Evolutionary conservation across 2,329 filamentous ascomycete species (phyloP).

Genomic region (Setomelanomma holmii): DNA sequence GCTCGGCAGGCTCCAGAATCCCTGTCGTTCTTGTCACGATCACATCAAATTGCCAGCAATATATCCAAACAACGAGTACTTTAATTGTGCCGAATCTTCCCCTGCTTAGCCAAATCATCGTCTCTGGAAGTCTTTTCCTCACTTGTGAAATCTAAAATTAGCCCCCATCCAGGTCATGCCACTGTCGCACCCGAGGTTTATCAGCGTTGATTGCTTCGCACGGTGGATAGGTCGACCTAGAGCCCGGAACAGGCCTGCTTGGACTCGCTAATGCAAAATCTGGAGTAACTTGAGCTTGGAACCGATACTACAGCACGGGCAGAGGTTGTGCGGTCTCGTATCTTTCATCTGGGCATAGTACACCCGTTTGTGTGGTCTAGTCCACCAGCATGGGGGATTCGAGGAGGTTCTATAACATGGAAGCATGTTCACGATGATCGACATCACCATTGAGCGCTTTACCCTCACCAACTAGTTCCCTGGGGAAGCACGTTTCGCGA

Average conservation of each 20-base stretch:
- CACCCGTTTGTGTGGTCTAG: conserved; percentile 18
- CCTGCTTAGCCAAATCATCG: conserved; percentile 29
- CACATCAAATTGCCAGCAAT: conserved; percentile 42
- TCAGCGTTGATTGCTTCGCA: conserved; percentile 26
- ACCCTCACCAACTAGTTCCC: conserved; percentile 7
- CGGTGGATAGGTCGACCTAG: conserved; percentile 30
- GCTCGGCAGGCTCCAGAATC: conserved; percentile 36
- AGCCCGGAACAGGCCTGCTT: conserved; percentile 29
- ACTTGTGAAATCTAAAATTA: conserved; percentile 18
- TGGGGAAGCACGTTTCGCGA: conserved; percentile 5
- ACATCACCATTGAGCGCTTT: conserved; percentile 12
- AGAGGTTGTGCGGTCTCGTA: conserved; percentile 32
- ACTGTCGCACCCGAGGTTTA: conserved; percentile 23
- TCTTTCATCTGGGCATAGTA: conserved; percentile 44
- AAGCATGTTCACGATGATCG: conserved; percentile 8
- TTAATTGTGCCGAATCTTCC: conserved; percentile 30
- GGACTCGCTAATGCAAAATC: conserved; percentile 25
- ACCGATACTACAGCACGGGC: conserved; percentile 16
- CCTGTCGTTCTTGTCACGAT: conserved; percentile 22
- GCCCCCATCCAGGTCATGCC: conserved; percentile 32
- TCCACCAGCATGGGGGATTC: conserved; percentile 16
- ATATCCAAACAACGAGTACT: conserved; percentile 40
- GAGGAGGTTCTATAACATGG: conserved; percentile 36
- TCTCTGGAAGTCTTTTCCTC: conserved; percentile 2
- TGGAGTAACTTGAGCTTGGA: conserved; percentile 30